A percentile compares a stretch with the other conserved stretches of the same genome.
Evolutionary conservation across 768 basidiomycete species (phyloP).

Genomic region (Leucosporidium yakuticum): DNA sequence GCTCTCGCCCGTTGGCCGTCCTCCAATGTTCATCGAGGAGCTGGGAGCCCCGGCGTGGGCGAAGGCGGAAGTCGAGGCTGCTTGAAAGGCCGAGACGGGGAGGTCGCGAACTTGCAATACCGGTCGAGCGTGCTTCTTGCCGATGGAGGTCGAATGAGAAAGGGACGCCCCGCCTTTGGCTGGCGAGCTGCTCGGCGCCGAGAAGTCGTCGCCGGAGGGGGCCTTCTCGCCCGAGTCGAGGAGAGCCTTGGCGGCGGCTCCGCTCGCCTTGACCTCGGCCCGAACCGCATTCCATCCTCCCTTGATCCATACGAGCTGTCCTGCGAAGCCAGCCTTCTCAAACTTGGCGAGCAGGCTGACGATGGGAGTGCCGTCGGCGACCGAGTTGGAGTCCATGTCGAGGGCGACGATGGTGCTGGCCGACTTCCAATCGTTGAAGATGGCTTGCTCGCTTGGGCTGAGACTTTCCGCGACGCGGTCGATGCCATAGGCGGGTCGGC

Average conservation of each 20-base stretch:
- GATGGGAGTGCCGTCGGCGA: constrained; percentile 52
- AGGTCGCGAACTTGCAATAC: constrained; percentile 40
- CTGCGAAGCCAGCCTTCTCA: constrained; percentile 49
- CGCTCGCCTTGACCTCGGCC: constrained; percentile 6
- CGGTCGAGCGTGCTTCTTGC: constrained; percentile 28
- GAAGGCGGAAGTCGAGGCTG: constrained; percentile 37
- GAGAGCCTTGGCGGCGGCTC: not conserved
- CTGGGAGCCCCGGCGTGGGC: constrained; percentile 2
- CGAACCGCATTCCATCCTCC: constrained; percentile 74
- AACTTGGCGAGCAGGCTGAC: constrained; percentile 46
- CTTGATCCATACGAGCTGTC: constrained; percentile 67
- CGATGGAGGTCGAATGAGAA: not conserved
- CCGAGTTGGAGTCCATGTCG: constrained; percentile 65
- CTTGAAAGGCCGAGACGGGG: constrained; percentile 46
- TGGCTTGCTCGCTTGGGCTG: constrained; percentile 53
- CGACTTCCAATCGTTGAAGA: constrained; percentile 49
- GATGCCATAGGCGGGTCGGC: constrained; percentile 78
- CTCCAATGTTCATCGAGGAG: not conserved
- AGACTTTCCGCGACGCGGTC: constrained; percentile 73
- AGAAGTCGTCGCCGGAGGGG: not conserved
- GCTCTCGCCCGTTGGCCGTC: not conserved
- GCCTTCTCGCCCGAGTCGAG: not conserved
- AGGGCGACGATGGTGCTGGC: constrained; percentile 64
- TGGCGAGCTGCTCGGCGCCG: not conserved
- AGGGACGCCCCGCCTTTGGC: not conserved